Conservation (phyloP, 768 basidiomycete genomes). For the Tricholoma flavovirens region DNA sequence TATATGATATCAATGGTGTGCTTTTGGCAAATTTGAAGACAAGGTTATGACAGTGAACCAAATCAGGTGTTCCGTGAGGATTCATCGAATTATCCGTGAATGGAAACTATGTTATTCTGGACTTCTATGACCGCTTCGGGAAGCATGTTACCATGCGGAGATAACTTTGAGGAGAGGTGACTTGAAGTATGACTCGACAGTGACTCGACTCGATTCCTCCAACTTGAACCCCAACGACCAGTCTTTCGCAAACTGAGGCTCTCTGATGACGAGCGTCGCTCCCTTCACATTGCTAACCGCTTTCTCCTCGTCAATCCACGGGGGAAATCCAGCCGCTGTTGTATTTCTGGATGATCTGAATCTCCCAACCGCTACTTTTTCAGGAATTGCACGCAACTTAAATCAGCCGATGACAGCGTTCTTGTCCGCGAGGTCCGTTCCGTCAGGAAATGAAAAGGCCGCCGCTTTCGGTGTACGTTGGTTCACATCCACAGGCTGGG, state of each 20-base stretch:
- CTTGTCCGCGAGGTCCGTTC: conserved; percentile 18
- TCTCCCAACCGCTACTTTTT: conserved; percentile 20
- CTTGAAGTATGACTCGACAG: too few relatives aligned
- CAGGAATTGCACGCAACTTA: conserved; percentile 38
- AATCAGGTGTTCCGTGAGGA: too few relatives aligned
- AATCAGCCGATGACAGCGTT: conserved; percentile 39
- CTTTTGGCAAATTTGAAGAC: too few relatives aligned
- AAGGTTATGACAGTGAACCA: too few relatives aligned
- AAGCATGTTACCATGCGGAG: too few relatives aligned
- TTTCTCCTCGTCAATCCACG: conserved; percentile 34
- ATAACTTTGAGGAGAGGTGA: too few relatives aligned
- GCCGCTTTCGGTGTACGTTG: conserved; percentile 33
- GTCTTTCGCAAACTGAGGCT: not conserved
- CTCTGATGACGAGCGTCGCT: conserved; percentile 14
- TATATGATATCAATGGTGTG: too few relatives aligned
- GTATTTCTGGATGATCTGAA: conserved; percentile 31
- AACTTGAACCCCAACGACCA: too few relatives aligned
- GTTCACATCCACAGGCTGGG: conserved; percentile 25
- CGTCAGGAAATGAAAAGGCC: conserved; percentile 19
- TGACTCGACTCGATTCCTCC: too few relatives aligned
- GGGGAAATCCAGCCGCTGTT: conserved; percentile 41
- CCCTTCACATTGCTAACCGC: conserved; percentile 38
- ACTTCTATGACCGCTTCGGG: too few relatives aligned
- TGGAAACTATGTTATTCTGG: too few relatives aligned
- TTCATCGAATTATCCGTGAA: too few relatives aligned